Evolutionary conservation across 257 asterid species (phyloP).

Genomic region (Capsicum pubescens): DNA sequence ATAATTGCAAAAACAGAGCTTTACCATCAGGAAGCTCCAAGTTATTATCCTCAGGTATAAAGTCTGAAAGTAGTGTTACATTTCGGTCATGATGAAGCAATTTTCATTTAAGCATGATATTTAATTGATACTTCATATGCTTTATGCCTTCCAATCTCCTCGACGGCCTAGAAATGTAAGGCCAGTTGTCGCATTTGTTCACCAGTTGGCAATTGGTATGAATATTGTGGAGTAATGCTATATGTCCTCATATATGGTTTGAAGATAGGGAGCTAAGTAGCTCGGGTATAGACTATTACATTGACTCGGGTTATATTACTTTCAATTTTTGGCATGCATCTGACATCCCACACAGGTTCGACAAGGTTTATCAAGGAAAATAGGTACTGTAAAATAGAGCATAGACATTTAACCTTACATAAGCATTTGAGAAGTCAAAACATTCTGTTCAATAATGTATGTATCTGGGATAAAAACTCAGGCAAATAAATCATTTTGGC

Average conservation of each 20-base stretch:
- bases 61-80: not conserved
- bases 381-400: not conserved
- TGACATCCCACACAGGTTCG: not conserved
- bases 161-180: not conserved
- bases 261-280: not conserved
- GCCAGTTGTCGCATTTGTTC: not conserved
- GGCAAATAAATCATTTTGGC: not conserved
- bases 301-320: constrained; percentile 1
- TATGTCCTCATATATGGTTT: constrained; percentile 12
- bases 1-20: not conserved
- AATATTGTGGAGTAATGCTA: not conserved
- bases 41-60: constrained; percentile 14
- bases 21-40: not conserved
- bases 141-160: constrained; percentile 2
- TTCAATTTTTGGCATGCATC: not conserved
- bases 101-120: not conserved
- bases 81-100: not conserved
- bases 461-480: not conserved
- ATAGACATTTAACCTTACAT: not conserved
- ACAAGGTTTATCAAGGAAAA: constrained; percentile 13
- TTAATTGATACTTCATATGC: not conserved
- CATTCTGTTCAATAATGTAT: not conserved
- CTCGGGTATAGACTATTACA: not conserved
- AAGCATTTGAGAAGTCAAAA: not conserved
- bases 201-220: constrained; percentile 16